phyloP scores from a whole-genome alignment of 768 basidiomycete species.

The Leccinellum luteum region DNA sequence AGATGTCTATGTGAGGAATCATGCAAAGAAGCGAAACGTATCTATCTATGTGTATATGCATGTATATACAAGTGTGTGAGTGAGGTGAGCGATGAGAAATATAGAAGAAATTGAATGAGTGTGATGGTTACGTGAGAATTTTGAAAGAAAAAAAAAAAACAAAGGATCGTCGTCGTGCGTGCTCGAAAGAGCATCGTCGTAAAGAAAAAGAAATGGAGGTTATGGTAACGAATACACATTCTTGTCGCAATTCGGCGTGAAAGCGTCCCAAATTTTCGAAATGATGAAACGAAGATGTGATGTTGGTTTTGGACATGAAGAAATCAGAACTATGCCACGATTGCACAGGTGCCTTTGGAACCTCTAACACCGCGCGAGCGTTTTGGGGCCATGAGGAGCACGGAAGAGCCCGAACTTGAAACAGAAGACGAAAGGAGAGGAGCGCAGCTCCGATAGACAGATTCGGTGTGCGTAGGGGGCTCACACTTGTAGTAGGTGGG shows the following conservation, averaged over 20 bases:
- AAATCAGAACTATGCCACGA: constrained; percentile 14
- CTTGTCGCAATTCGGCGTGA: constrained; percentile 14
- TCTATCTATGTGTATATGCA: constrained; percentile 38
- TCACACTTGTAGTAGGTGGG: constrained; percentile 16
- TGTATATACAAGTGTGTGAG: constrained; percentile 38
- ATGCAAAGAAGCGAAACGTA: constrained; percentile 21
- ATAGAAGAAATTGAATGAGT: constrained; percentile 19
- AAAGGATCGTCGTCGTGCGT: constrained; percentile 25
- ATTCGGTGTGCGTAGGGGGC: constrained; percentile 2
- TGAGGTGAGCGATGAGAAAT: constrained; percentile 16
- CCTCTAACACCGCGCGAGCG: constrained; percentile 15
- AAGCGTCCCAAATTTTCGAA: constrained; percentile 22
- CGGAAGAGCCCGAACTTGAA: constrained; percentile 27
- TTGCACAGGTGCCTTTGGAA: constrained; percentile 10
- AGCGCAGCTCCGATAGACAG: constrained; percentile 17
- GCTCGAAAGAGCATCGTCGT: constrained; percentile 19
- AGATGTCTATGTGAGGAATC: constrained; percentile 28
- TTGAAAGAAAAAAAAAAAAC: constrained; percentile 1
- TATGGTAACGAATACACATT: constrained; percentile 4
- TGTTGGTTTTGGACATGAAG: not conserved
- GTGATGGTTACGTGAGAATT: constrained; percentile 20
- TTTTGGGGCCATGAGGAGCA: constrained; percentile 32
- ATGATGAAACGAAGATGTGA: constrained; percentile 1
- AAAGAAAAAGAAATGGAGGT: not conserved
- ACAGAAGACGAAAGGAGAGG: constrained; percentile 19